phyloP scores from a whole-genome alignment of 352 stramenopile genomes.

The Phytophthora lateralis region DNA sequence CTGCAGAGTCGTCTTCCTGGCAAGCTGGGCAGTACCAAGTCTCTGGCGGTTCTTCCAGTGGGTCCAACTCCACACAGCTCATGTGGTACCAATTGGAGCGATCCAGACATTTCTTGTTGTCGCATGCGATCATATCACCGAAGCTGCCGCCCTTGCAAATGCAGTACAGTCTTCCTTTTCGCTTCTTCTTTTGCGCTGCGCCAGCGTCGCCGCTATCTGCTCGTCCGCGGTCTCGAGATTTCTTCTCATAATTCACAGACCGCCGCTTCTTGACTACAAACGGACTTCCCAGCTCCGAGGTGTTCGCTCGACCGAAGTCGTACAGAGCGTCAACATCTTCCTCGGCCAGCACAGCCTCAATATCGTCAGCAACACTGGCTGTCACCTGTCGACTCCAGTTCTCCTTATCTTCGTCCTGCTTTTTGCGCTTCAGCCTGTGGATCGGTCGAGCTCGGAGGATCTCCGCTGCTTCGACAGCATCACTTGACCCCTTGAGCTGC shows the following conservation, averaged over 20 bases:
- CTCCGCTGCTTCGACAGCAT: conserved; percentile 20
- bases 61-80: conserved; percentile 66
- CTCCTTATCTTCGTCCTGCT: conserved; percentile 37
- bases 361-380: conserved; percentile 6
- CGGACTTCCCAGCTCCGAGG: not conserved
- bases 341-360: conserved; percentile 15
- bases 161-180: conserved; percentile 75
- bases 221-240: conserved; percentile 12
- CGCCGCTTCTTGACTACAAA: conserved; percentile 30
- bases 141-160: conserved; percentile 77
- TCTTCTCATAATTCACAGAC: conserved; percentile 18
- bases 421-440: conserved; percentile 26
- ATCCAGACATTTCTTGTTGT: conserved; percentile 80
- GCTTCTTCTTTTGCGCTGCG: conserved; percentile 49
- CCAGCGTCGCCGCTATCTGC: conserved; percentile 15
- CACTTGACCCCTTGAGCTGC: conserved; percentile 34
- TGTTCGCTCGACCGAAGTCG: conserved; percentile 17
- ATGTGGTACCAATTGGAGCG: conserved; percentile 89
- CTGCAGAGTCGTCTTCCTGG: conserved; percentile 50
- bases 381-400: conserved; percentile 28
- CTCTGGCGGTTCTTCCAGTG: conserved; percentile 53
- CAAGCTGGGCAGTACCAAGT: conserved; percentile 81
- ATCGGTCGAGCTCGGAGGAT: conserved; percentile 13
- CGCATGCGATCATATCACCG: conserved; percentile 85
- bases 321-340: conserved; percentile 28